phyloP scores from a whole-genome alignment of 306 rosid genomes.

The Fragaria nilgerrensis region DNA sequence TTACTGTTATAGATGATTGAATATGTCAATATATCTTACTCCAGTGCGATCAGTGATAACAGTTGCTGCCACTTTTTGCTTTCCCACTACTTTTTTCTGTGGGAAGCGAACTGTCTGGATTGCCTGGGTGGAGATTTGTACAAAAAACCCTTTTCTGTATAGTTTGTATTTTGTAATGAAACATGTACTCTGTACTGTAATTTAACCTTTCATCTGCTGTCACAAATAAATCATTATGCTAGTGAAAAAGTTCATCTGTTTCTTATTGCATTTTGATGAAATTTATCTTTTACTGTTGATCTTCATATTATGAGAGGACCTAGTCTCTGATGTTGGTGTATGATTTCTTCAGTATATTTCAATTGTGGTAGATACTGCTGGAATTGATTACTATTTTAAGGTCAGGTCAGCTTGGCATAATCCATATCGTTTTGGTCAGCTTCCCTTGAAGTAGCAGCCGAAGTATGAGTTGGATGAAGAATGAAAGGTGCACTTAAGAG shows the following conservation, averaged over 20 bases:
- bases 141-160: not conserved
- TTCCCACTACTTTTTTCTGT: constrained; percentile 14
- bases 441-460: not conserved
- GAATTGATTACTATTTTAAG: not conserved
- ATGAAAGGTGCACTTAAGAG: not conserved
- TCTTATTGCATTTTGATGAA: not conserved
- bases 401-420: not conserved
- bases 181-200: constrained; percentile 4
- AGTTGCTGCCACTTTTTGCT: not conserved
- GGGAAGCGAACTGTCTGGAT: not conserved
- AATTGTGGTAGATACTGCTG: not conserved
- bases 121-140: constrained; percentile 9
- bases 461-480: not conserved
- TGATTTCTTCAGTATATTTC: not conserved
- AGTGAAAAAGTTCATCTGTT: not conserved
- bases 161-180: constrained; percentile 13
- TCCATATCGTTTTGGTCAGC: not conserved
- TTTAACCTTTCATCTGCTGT: not conserved
- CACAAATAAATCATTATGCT: not conserved
- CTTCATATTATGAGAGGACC: not conserved
- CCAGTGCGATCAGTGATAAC: not conserved
- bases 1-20: constrained; percentile 18
- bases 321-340: not conserved
- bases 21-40: constrained; percentile 6
- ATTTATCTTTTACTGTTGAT: not conserved